Evolutionary conservation across 208 protist species (phyloP), one percentile per base, ranked within the genome.

Genomic region (Novymonas esmeraldas): DNA sequence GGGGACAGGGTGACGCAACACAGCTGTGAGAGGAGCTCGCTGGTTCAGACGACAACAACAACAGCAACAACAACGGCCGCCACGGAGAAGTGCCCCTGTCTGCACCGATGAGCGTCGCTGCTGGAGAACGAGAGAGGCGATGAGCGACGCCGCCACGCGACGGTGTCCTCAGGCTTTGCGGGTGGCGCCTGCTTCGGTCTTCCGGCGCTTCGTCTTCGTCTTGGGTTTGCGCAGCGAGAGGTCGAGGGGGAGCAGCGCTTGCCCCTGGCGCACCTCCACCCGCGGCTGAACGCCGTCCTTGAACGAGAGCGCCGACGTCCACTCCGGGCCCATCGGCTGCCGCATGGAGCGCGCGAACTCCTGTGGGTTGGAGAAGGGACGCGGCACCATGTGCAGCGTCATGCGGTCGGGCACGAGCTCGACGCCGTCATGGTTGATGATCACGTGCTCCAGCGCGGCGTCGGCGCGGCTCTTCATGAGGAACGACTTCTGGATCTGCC

Each of bases 351-450:
- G 81, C 6, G 91, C 85, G 68, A 96, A 98, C 79, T 98, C 88
- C 59, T 87, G 75, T 28, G 90, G 82, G 54, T 94, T 97, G 48
- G 82, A 86, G 76, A 96, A 98, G n/a, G 92, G 91, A 0, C 90
- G 77, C 0, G 94, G 94, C n/a, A 97, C 82, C 90, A 96, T 98
- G 65, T 94, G 87, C 61, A 97, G 62, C 39, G 80, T 79, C 86
- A 95, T 95, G 51, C 93, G 87, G 69, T 94, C 85, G 16, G 89
- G 87, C 50, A 97, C 92, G 45, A 95, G 75, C 64, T 98, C 90
- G 36, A 95, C 90, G 4, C 91, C 91, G 58, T 96, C 89, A 60
- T 98, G 90, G 67, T 98, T 98, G 76, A 98, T 98, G 44, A 97
- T 96, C 41, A 97, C 94, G 70, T 98, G 86, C 46, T 95, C 83